These are phyloP conservation scores for Fusarium nanum DNA, from an alignment of 2,329 filamentous ascomycete species.

Conservation along the genomic window DNA sequence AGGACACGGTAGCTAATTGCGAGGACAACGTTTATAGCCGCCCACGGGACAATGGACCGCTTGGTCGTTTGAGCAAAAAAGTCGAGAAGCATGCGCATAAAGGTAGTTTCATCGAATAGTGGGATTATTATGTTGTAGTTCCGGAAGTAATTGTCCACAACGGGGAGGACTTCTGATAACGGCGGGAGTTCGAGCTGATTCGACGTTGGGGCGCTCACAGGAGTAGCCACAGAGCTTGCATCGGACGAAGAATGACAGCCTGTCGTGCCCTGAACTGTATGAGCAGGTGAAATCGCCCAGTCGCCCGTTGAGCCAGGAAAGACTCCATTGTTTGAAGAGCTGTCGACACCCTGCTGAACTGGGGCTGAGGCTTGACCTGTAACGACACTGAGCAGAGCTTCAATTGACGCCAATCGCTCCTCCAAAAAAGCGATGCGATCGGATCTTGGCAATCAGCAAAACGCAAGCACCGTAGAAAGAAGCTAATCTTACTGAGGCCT, in stretches of 20 bases:
- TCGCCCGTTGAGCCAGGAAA: background rate
- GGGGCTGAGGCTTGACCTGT: background rate
- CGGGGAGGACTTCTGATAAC: constrained; percentile 33
- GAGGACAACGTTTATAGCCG: constrained; percentile 52
- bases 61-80: constrained; percentile 46
- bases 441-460: constrained; percentile 13
- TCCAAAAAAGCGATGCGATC: constrained; percentile 32
- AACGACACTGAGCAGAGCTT: constrained; percentile 24
- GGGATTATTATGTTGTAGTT: constrained; percentile 44
- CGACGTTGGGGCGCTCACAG: background rate
- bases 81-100: constrained; percentile 51
- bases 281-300: background rate
- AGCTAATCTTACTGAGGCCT: constrained; percentile 1
- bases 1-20: constrained; percentile 48
- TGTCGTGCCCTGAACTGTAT: background rate
- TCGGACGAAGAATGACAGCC: background rate
- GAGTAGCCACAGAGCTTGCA: background rate
- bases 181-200: constrained; percentile 29
- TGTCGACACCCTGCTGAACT: background rate
- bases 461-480: too few species aligned
- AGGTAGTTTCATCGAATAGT: constrained; percentile 50
- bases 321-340: background rate
- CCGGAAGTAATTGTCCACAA: constrained; percentile 39
- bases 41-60: constrained; percentile 44
- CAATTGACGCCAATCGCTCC: constrained; percentile 36